Percentiles rank a stretch among this genome's conserved stretches.
Evolutionary conservation across 2,329 filamentous ascomycete genomes (phyloP).

Genomic region (Akanthomyces muscarius): DNA sequence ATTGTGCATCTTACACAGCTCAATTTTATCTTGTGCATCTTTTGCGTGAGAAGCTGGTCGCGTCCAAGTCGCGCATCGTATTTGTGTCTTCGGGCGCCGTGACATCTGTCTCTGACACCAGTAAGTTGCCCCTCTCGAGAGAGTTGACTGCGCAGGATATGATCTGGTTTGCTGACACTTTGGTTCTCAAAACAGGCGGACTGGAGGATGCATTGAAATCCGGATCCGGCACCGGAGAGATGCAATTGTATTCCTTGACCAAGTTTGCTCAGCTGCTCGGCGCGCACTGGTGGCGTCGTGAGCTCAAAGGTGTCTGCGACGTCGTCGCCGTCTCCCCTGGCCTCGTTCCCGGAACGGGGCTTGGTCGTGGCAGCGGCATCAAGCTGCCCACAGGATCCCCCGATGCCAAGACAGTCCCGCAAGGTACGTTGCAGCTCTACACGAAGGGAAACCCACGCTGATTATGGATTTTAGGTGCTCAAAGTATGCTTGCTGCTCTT

Average conservation of each 20-base stretch:
- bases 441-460: not conserved
- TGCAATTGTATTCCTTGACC: constrained; percentile 37
- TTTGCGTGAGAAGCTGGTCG: constrained; percentile 43
- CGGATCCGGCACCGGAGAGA: constrained; percentile 30
- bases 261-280: constrained; percentile 50
- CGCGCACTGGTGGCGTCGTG: constrained; percentile 54
- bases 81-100: constrained; percentile 49
- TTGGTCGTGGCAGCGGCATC: constrained; percentile 32
- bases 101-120: constrained; percentile 32
- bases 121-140: constrained; percentile 22
- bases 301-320: constrained; percentile 40
- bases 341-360: constrained; percentile 45
- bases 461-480: constrained; percentile 34
- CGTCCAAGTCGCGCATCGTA: constrained; percentile 44
- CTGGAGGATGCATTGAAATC: constrained; percentile 39
- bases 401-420: constrained; percentile 44
- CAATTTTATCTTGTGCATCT: constrained; percentile 52
- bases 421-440: constrained; percentile 33
- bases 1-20: constrained; percentile 30
- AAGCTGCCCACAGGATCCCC: constrained; percentile 31
- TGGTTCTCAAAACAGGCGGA: constrained; percentile 24
- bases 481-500: constrained; percentile 43
- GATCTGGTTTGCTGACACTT: not conserved
- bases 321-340: constrained; percentile 53
- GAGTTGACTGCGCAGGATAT: not conserved